These are phyloP conservation scores for Porpolomopsis calyptriformis DNA, from an alignment of 768 basidiomycete genomes.

Conservation along the genomic window DNA sequence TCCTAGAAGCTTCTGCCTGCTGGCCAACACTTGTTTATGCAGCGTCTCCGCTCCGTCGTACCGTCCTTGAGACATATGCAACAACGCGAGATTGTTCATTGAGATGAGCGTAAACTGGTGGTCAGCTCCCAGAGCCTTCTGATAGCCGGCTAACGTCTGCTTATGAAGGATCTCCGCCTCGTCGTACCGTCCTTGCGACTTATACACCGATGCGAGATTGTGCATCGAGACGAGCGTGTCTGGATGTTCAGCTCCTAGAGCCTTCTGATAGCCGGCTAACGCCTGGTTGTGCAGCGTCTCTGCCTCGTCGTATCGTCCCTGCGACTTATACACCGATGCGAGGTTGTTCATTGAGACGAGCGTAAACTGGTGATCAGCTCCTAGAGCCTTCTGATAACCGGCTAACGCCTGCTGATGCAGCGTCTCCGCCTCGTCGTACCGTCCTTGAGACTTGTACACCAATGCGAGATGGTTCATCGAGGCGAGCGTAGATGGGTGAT, in stretches of 20 bases:
- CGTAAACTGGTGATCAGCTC: neutral
- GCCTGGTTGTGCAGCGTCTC: neutral
- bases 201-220: neutral
- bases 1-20: neutral
- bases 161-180: neutral
- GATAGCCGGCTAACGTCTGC: neutral
- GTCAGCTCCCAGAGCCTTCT: neutral
- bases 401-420: neutral
- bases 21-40: slow-evolving; percentile 7
- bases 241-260: neutral
- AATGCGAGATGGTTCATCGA: neutral
- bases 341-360: neutral
- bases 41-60: neutral
- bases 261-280: neutral
- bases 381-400: neutral
- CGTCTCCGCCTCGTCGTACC: neutral
- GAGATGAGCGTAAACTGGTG: neutral
- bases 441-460: neutral
- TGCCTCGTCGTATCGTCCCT: slow-evolving; percentile 1
- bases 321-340: neutral
- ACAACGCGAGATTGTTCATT: neutral
- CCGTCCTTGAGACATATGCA: neutral
- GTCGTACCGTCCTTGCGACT: neutral
- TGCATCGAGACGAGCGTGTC: neutral
- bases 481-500: neutral